Conservation (phyloP, 2,329 filamentous ascomycete genomes). For the Pyrenophora teres region DNA sequence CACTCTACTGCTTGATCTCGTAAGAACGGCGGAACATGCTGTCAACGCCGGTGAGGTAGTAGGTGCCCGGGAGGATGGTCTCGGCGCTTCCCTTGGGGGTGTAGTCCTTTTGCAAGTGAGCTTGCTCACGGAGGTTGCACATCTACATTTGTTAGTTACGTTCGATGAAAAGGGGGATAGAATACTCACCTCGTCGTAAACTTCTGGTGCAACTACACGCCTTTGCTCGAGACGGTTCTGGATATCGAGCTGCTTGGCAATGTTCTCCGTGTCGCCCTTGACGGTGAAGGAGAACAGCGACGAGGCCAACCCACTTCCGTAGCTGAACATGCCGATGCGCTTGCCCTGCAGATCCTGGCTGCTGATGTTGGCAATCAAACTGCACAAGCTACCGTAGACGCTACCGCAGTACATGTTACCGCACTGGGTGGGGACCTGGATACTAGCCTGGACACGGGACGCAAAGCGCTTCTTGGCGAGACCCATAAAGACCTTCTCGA, state of each 20-base stretch:
- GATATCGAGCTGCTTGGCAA: constrained; percentile 55
- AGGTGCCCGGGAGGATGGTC: constrained; percentile 54
- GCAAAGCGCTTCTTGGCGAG: constrained; percentile 59
- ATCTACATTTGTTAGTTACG: constrained; percentile 48
- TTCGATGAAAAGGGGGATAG: constrained; percentile 6
- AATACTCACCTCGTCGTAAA: constrained; percentile 53
- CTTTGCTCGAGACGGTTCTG: constrained; percentile 53
- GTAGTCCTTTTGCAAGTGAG: constrained; percentile 57
- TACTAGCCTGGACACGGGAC: constrained; percentile 55
- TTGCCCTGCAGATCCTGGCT: constrained; percentile 55
- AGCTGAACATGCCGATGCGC: constrained; percentile 58
- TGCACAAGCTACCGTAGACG: constrained; percentile 57
- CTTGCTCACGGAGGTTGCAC: constrained; percentile 58
- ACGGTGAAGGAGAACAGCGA: constrained; percentile 58
- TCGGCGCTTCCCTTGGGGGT: constrained; percentile 52
- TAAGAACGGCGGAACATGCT: constrained; percentile 58
- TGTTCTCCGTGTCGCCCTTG: constrained; percentile 53
- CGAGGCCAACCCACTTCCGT: constrained; percentile 57
- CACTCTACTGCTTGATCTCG: constrained; percentile 54
- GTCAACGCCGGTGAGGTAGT: constrained; percentile 57
- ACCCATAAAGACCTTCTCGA: constrained; percentile 59
- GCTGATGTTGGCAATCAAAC: constrained; percentile 53
- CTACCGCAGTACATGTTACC: constrained; percentile 62
- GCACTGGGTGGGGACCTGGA: constrained; percentile 58
- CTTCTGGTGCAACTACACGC: constrained; percentile 53